phyloP scores from a whole-genome alignment of 257 asterid species.

The Primulina tabacum region DNA sequence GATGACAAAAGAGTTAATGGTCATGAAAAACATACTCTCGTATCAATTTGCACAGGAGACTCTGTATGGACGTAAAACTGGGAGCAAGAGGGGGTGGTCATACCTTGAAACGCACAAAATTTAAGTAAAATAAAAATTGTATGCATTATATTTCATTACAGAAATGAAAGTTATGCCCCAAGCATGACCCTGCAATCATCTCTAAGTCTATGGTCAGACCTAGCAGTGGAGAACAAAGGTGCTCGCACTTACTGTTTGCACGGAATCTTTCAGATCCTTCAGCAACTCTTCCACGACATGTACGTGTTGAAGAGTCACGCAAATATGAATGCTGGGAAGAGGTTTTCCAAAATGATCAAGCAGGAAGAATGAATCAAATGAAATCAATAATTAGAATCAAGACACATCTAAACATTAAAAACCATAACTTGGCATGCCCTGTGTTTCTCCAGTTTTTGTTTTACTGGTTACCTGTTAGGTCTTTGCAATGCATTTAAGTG shows the following conservation, averaged over 20 bases:
- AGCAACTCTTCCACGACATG: constrained; percentile 62
- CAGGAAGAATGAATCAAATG: not conserved
- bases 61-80: not conserved
- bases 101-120: not conserved
- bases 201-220: not conserved
- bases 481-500: constrained; percentile 95
- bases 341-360: constrained; percentile 1
- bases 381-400: constrained; percentile 5
- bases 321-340: constrained; percentile 78
- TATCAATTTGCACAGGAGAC: not conserved
- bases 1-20: not conserved
- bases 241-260: constrained; percentile 58
- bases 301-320: constrained; percentile 95
- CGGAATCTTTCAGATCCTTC: constrained; percentile 69
- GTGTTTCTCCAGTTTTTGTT: not conserved
- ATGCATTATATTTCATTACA: too few species aligned
- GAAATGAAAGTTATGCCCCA: not conserved
- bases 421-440: not conserved
- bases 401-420: not conserved
- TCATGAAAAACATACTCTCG: not conserved
- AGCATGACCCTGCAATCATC: not conserved
- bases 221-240: not conserved
- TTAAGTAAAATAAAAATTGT: too few species aligned
- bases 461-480: constrained; percentile 71
- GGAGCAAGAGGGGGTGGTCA: not conserved